phyloP scores from a whole-genome alignment of 306 rosid genomes.

The Cyamopsis tetragonoloba region DNA sequence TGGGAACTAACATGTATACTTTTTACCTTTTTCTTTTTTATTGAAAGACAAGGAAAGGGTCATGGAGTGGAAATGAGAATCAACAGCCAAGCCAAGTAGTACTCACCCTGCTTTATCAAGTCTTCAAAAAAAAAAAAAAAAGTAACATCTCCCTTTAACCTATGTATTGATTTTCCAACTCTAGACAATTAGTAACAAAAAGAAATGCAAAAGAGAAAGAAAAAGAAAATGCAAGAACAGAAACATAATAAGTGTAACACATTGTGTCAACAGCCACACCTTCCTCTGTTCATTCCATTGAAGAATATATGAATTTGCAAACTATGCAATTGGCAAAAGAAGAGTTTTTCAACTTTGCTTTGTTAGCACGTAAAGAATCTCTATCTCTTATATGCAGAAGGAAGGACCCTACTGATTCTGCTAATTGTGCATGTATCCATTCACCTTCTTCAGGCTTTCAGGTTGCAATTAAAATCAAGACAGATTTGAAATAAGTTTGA shows the following conservation, averaged over 20 bases:
- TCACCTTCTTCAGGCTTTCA: background rate
- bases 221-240: background rate
- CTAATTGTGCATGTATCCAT: background rate
- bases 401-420: background rate
- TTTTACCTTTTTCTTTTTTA: background rate
- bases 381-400: background rate
- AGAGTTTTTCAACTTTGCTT: conserved; percentile 26
- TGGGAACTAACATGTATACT: too few species aligned
- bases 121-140: background rate
- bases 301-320: background rate
- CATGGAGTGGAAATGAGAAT: conserved; percentile 20
- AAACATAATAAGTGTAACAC: too few species aligned
- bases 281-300: background rate
- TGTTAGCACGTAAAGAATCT: conserved; percentile 31
- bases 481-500: background rate
- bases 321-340: background rate
- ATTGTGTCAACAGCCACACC: too few species aligned
- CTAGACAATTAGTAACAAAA: background rate
- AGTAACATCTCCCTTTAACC: background rate
- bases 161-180: background rate
- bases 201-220: background rate
- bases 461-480: background rate
- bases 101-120: background rate
- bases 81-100: background rate
- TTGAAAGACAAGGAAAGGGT: background rate